phyloP scores from a whole-genome alignment of 257 asterid species.

The Anisodus acutangulus region DNA sequence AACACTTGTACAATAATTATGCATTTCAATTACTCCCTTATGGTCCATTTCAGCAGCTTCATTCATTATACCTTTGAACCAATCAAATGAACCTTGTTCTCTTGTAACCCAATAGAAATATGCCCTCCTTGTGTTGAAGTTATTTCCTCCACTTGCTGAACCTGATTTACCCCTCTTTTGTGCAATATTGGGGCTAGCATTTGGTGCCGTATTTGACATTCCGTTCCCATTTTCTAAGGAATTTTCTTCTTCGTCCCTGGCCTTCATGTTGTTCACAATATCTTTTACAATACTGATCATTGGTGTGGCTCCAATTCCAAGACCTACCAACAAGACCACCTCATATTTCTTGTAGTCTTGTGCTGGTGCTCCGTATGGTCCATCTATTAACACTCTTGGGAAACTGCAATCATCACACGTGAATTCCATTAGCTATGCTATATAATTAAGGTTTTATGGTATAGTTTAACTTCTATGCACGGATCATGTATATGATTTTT shows the following conservation, averaged over 20 bases:
- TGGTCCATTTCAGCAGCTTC: conserved; percentile 81
- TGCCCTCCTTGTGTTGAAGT: conserved; percentile 72
- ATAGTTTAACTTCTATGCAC: not conserved
- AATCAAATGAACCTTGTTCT: conserved; percentile 86
- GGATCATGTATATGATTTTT: not conserved
- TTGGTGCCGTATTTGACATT: not conserved
- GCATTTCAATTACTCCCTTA: conserved; percentile 80
- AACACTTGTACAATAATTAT: conserved; percentile 88
- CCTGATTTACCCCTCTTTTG: conserved; percentile 40
- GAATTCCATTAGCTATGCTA: not conserved
- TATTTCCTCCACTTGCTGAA: conserved; percentile 37
- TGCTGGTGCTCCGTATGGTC: conserved; percentile 95
- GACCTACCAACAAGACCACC: conserved; percentile 76
- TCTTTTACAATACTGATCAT: conserved; percentile 91
- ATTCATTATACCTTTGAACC: conserved; percentile 91
- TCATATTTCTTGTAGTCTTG: conserved; percentile 97
- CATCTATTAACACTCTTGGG: conserved; percentile 77
- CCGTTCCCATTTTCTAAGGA: conserved; percentile 51
- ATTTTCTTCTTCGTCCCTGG: conserved; percentile 57
- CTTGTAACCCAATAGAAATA: conserved; percentile 91
- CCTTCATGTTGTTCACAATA: conserved; percentile 81
- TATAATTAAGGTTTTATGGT: not conserved
- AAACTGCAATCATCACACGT: conserved; percentile 46
- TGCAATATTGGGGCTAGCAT: conserved; percentile 30
- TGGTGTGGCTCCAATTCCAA: conserved; percentile 90